Evolutionary conservation across 202 grass and related monocot species (phyloP), one percentile per base, ranked within the genome.

Genomic region (Zizania palustris): DNA sequence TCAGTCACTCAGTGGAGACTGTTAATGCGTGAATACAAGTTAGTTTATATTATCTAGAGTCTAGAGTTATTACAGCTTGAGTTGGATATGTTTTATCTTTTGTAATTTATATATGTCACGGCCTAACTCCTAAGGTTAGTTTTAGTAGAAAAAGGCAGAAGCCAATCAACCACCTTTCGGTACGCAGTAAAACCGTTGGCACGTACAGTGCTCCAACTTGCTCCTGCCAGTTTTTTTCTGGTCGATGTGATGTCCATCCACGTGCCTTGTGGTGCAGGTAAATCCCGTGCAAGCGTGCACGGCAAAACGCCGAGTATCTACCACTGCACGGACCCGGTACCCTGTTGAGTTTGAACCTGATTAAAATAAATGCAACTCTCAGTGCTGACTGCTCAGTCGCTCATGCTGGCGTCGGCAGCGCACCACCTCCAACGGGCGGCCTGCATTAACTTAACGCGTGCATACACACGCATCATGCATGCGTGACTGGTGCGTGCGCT

Each of bases 171-270:
- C 35, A 36, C 13, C 60, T n/a, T 9, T 65, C 11, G 39, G 34
- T 61, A 42, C 40, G 40, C 7, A 42, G 6, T 42, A 42, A 49
- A 51, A 11, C 72, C 61, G 42, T 35, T 58, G 22, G 1, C 3
- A 1, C 36, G 1, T 1, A 1, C 36, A 11, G 19, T 37, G 9
- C 28, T 28, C 28, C 28, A 28, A 28, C 28, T 28, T 2, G 28
- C 28, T 33, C 43, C 20, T 39, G 71, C 45, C 55, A 57, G 3
- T 45, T 13, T 69, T 13, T 69, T 58, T n/a, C 57, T 39, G 5
- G 67, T 28, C 1, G 85, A 82, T 45, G 79, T 42, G 73, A 82
- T 16, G 12, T 5, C 67, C 43, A 44, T 5, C 67, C 43, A 44
- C 42, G 38, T 51, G 73, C 60, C 78, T 67, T 53, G 77, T 53